Base-by-base conservation (phyloP, 306 rosid species). In the Dryas octopetala region DNA sequence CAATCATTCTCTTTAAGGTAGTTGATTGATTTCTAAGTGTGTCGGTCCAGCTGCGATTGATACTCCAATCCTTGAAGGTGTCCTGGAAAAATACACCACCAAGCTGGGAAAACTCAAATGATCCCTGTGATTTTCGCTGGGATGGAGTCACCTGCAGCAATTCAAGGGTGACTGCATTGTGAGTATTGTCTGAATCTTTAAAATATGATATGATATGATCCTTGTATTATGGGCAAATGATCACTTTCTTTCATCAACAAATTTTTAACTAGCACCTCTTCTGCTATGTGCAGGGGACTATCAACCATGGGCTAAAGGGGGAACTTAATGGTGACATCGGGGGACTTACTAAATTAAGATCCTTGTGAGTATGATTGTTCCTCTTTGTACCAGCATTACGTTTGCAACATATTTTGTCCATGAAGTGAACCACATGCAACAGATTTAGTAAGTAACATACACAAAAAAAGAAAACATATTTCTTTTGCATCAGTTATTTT, bases 121-220 rank as follows among this genome's bases (percentile, higher is more conserved):
- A 91, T 73, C 97, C 96, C 0, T 89, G 93, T 79, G 93, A 89
- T 80, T 71, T 77, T 41, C 85, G 88, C 7, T 85, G 97, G 96
- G 97, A 91, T 62, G 97, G 97, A 84, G 89, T 91, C 17, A 81
- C 78, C 16, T 91, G 97, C 91, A 88, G 57, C 76, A 84, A 76
- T 83, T 71, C 93, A 65, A 88, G 97, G 79, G 86, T 91, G 68
- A 85, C 91, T 64, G 84, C 86, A 79, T 74, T 89, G 97, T 91
- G 79, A 86, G 77, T 58, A 48, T 60, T 64, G n/a, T 77, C 19
- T 28, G 4, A 6, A 0, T 67, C 50, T 23, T 46, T 23, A 7
- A 4, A 6, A 5, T 55, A 17, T 8, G 23, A 23, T 19, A 19
- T 19, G 11, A 47, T n/a, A 16, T 47, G 23, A 41, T 47, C 5